These are phyloP conservation scores for Penicillium digitatum DNA, from an alignment of 2,329 filamentous ascomycete species.

Conservation along the genomic window DNA sequence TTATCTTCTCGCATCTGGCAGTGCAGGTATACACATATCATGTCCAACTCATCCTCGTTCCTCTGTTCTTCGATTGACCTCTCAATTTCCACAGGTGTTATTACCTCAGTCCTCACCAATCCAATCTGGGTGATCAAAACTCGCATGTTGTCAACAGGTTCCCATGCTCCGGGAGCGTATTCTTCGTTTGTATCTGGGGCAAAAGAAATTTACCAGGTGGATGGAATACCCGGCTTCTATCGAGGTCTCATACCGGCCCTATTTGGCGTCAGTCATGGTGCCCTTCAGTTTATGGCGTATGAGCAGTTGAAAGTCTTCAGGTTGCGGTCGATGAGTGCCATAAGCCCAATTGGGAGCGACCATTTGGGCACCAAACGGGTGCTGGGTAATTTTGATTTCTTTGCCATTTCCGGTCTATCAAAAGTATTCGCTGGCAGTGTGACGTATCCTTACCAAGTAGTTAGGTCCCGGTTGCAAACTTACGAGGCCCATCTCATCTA, in stretches of 20 bases:
- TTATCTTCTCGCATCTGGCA: conserved; percentile 74
- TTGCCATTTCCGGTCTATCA: conserved; percentile 73
- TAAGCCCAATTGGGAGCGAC: conserved; percentile 26
- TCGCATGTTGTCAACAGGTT: conserved; percentile 85
- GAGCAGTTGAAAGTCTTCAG: conserved; percentile 67
- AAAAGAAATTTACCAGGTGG: conserved; percentile 60
- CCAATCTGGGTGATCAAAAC: conserved; percentile 99
- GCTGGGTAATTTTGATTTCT: conserved; percentile 69
- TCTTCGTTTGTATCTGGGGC: conserved; percentile 69
- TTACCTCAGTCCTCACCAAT: conserved; percentile 82
- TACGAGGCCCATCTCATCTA: conserved; percentile 76
- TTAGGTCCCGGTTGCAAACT: conserved; percentile 82
- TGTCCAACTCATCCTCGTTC: not conserved
- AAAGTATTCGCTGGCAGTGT: conserved; percentile 86
- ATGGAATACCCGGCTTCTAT: conserved; percentile 80
- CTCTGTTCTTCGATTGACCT: not conserved
- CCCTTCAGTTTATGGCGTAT: conserved; percentile 94
- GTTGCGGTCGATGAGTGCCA: conserved; percentile 32
- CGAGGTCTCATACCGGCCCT: conserved; percentile 78
- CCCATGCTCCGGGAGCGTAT: conserved; percentile 72
- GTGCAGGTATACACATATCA: conserved; percentile 45
- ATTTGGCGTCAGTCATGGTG: conserved; percentile 84
- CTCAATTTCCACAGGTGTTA: conserved; percentile 50
- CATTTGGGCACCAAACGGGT: conserved; percentile 26
- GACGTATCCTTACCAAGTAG: conserved; percentile 93